Evolutionary conservation across 2,329 filamentous ascomycete genomes (phyloP).

Genomic region (Penicillium corylophilum): DNA sequence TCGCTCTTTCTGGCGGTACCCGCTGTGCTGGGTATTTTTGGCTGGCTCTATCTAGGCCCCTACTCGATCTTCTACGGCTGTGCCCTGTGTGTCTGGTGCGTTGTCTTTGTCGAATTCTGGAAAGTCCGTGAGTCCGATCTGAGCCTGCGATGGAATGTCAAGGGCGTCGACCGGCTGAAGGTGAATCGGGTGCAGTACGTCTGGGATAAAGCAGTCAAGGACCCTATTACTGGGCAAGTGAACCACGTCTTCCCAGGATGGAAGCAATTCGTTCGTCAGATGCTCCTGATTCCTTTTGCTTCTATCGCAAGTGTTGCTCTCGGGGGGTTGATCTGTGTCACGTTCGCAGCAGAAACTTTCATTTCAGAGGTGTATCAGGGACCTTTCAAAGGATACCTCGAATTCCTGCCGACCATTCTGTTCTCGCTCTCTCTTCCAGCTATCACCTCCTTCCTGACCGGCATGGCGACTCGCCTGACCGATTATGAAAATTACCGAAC

Average conservation of each 20-base stretch:
- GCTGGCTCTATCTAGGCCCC: conserved; percentile 79
- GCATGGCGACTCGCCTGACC: conserved; percentile 73
- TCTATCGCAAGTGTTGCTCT: conserved; percentile 69
- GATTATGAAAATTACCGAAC: conserved; percentile 92
- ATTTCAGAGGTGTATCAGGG: conserved; percentile 92
- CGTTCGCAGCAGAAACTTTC: conserved; percentile 93
- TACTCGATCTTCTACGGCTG: conserved; percentile 82
- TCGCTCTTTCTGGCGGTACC: conserved; percentile 83
- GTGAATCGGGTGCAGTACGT: conserved; percentile 73
- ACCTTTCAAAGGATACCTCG: conserved; percentile 77
- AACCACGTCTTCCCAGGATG: conserved; percentile 72
- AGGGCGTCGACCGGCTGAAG: conserved; percentile 79
- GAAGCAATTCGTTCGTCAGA: conserved; percentile 73
- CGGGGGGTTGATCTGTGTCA: conserved; percentile 77
- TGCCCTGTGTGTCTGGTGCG: conserved; percentile 78
- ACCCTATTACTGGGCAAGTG: conserved; percentile 78
- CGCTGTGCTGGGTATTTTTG: conserved; percentile 70
- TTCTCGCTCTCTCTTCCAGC: conserved; percentile 80
- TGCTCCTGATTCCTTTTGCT: conserved; percentile 83
- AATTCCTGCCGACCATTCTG: conserved; percentile 84
- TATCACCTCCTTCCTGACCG: conserved; percentile 71
- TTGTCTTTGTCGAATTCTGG: conserved; percentile 93
- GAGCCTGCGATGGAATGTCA: conserved; percentile 82
- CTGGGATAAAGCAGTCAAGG: conserved; percentile 73
- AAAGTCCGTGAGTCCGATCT: conserved; percentile 89